Base-by-base conservation (phyloP, 1,284 basidiomycete species). In the Pulchroboletus neoregius region DNA sequence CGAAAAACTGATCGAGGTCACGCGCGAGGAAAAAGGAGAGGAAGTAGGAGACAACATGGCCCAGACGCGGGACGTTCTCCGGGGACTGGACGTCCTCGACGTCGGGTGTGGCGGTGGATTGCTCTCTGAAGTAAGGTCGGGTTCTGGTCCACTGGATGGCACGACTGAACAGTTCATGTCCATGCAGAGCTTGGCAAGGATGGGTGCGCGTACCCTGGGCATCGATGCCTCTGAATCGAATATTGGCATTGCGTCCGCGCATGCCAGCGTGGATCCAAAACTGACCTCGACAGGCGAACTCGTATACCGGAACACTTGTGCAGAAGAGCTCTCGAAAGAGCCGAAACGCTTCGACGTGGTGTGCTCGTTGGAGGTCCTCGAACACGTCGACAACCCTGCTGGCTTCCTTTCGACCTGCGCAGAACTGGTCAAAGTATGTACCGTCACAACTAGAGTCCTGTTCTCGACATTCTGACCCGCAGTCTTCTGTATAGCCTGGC, bases 311-410 rank as follows among this genome's bases (percentile, higher is more conserved):
- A 83, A 92, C 59, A 76, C 80, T 0, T 76, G 89, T 0, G 93
- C 90, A 0, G 95, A 98, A 63, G 74, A 77, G 0, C 76, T 93
- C 3, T 65, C 84, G 10, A 60, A 76, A 18, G 78, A 82, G 8
- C 65, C 76, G 24, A 76, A 76, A 54, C 77, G 76, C 36, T 99
- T 87, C 63, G 95, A 99, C 65, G 76, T 95, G 6, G 94, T 99
- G 12, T 96, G 93, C 65, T 90, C 93, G 9, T 94, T 99, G 93
- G 96, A 99, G 65, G 94, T 99, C 13, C 65, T 99, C 35, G 96
- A 99, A 71, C 96, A 99, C 62, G 96, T 99, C 49, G 88, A 96
- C 62, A 84, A 94, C 57, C 95, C 96, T 0, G 75, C 81, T 10
- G 77, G 78, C 6, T 99, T 99, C 67, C 74, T 97, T 42, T 73